A percentile compares a stretch with the other conserved stretches of the same genome.
Conservation (phyloP, 2,329 filamentous ascomycete species). For the Endoconidiophora laricicola region DNA sequence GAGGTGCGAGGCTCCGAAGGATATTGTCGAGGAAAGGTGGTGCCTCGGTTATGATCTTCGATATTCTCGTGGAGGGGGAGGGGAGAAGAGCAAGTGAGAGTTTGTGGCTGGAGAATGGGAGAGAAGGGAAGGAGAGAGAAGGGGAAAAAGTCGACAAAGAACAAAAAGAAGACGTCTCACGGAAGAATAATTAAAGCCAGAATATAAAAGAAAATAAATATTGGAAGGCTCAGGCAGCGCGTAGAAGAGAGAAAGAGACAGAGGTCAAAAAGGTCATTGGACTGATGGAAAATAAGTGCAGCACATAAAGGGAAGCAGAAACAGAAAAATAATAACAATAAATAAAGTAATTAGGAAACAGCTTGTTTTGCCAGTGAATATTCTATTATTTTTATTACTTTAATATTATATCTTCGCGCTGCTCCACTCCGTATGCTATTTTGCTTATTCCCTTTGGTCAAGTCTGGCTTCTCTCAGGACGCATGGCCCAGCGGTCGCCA, state of each 20-base stretch:
- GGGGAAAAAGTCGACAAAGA: neutral
- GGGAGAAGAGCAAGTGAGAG: neutral
- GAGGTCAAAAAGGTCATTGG: too few relatives aligned
- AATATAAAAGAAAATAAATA: neutral
- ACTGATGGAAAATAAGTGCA: too few relatives aligned
- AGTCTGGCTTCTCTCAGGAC: too few relatives aligned
- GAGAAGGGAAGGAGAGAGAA: neutral
- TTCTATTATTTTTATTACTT: too few relatives aligned
- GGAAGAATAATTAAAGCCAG: constrained; percentile 1
- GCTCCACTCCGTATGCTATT: too few relatives aligned
- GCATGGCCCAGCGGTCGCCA: too few relatives aligned
- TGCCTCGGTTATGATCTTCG: constrained; percentile 10
- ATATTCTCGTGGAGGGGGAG: constrained; percentile 4
- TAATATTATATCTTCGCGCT: too few relatives aligned
- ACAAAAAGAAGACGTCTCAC: constrained; percentile 4
- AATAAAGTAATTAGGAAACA: too few relatives aligned
- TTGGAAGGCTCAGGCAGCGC: neutral
- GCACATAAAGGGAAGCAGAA: too few relatives aligned
- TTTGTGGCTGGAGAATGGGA: constrained; percentile 5
- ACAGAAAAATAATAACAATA: too few relatives aligned
- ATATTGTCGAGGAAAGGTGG: constrained; percentile 13
- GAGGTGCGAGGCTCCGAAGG: constrained; percentile 6
- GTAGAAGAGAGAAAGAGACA: too few relatives aligned
- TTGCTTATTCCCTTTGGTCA: neutral
- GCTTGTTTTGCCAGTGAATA: too few relatives aligned